Base-by-base conservation (phyloP, 177 flowering plant species). In the Vitis hybrid region DNA sequence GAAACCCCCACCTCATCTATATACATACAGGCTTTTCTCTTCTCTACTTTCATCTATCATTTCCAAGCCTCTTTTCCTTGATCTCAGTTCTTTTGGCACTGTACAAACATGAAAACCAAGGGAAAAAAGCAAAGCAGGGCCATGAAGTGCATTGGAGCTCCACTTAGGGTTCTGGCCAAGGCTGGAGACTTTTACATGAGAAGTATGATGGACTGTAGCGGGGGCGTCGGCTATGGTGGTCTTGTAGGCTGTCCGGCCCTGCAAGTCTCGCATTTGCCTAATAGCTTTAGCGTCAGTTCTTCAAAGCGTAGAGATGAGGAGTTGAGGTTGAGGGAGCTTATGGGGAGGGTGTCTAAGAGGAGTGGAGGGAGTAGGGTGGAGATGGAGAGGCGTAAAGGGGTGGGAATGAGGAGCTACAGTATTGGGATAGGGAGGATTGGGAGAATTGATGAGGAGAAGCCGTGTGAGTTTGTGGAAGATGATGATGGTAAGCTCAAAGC, bases 321-420 rank as follows among this genome's bases (percentile, higher is more conserved):
- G 6, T 63, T 74, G 8, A 53, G 79, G 29, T 63, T 74, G 8
- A 53, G 79, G 29, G 86, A 81, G 64, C 77, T 83, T 1, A 29
- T 85, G 1, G 64, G 85, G 15, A 76, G 81, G 9, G 80, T 77
- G 0, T 84, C 89, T 0, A 70, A 72, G 63, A 69, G 67, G 22
- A 70, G 51, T 26, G 3, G 5, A 3, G 19, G 58, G 51, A 33
- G 12, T 9, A 58, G 14, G 22, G 29, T 26, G 29, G 55, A 49
- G 19, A 19, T n/a, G 52, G 39, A 22, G 7, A 3, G 55, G 53
- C 1, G 13, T 18, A 18, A 3, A 26, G 19, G 13, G 53, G 26
- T 55, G 9, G 9, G 39, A 52, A 18, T 26, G 48, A 74, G 75
- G 53, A 78, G 78, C 50, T 72, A 75, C 19, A 75, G 81, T 31